Percentiles rank a stretch among this genome's conserved stretches.
Evolutionary conservation across 2,329 filamentous ascomycete species (phyloP).

Genomic region (Ilyonectria mors-panacis): DNA sequence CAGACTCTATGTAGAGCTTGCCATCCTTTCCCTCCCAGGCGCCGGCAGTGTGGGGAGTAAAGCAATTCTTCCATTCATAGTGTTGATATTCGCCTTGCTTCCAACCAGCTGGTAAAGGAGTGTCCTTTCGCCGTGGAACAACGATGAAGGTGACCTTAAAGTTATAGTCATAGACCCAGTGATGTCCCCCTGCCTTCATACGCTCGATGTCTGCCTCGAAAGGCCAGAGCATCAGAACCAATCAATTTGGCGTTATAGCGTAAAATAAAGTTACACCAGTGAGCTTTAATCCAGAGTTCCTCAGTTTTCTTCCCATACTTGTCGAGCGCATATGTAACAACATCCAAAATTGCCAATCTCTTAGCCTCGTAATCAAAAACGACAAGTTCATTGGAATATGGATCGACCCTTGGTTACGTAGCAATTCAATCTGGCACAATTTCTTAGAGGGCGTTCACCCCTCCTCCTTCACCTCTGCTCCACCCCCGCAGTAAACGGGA

Average conservation of each 20-base stretch:
- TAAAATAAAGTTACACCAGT: constrained; percentile 22
- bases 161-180: constrained; percentile 26
- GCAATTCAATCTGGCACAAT: too few species aligned
- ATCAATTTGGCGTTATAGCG: constrained; percentile 25
- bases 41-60: constrained; percentile 20
- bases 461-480: too few species aligned
- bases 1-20: constrained; percentile 29
- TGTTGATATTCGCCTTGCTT: constrained; percentile 21
- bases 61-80: constrained; percentile 29
- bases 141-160: constrained; percentile 22
- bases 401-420: constrained; percentile 34
- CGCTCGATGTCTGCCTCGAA: constrained; percentile 20
- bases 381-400: constrained; percentile 16
- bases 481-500: too few species aligned
- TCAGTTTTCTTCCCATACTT: constrained; percentile 11
- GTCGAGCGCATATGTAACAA: constrained; percentile 22
- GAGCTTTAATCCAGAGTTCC: constrained; percentile 33
- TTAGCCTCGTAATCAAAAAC: constrained; percentile 33
- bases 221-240: constrained; percentile 22
- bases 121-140: constrained; percentile 1
- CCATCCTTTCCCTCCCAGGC: constrained; percentile 29
- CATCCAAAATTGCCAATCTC: constrained; percentile 19
- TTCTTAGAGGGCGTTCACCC: too few species aligned
- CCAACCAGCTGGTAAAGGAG: neutral
- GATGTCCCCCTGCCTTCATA: constrained; percentile 25